Base-by-base conservation (phyloP, 2,329 filamentous ascomycete species). In the Talaromyces sp. region DNA sequence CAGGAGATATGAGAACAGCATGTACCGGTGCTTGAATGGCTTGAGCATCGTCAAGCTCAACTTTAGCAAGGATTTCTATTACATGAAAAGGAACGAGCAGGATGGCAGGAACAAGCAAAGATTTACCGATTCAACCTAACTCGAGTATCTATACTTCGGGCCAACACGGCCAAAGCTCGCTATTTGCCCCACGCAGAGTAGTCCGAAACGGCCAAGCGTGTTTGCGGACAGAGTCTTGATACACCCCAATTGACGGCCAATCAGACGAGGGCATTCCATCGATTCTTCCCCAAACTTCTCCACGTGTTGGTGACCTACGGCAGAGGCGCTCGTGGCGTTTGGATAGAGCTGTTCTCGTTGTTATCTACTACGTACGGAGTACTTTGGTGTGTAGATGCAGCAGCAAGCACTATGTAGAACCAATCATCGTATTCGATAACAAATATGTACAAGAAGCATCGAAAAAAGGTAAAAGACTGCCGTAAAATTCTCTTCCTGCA, bases 1-100 rank as follows among this genome's bases (percentile, higher is more conserved):
- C 0, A 72, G 76, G 60, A 87, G 78, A 70, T 83, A 86, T 9
- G 72, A 68, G 5, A 82, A 69, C 64, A 87, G 80, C 24, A 87
- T 78, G 67, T 76, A 80, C 46, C 84, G 79, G 1, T 84, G 84
- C 66, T 81, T 81, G 60, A 84, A 69, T n/a, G 65, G 56, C 17
- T 61, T 63, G 63, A 80, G 78, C 65, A 80, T 82, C 79, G 87
- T 84, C 11, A 85, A n/a, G 35, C 7, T 38, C 35, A 17, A 6
- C 5, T 1, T 12, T 35, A 35, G 32, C 14, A 12, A 35, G 32
- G 32, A 38, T 38, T 38, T 38, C 17, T 38, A 38, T 5, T 38
- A 38, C 35, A 8, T n/a, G 35, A 14, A 11, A 35, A 12, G 17
- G 9, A 38, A 17, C 35, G 17, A n/a, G 35, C 14, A 38, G 35